Evolutionary conservation across 2,329 filamentous ascomycete species (phyloP), one percentile per base, ranked within the genome.

Genomic region (Daldinia sp.): DNA sequence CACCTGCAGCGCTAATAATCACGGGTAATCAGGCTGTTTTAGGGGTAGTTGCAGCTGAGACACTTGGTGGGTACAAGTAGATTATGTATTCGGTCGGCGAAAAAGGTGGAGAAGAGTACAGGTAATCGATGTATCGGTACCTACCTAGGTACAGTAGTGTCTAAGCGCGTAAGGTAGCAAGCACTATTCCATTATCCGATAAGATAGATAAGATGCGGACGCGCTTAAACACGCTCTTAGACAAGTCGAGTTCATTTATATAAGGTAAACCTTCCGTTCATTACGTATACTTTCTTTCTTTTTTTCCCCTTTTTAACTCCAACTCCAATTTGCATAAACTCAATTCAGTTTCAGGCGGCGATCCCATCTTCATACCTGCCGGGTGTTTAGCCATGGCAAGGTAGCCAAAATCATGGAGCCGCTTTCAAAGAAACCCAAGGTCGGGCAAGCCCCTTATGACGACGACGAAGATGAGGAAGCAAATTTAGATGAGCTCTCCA

Each of bases 341-440:
- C 6, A 11, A 27, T 30, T 30, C 3, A 53, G 30, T 53, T 15
- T 23, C 7, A 19, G 19, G n/a, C 23, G 23, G 8, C 27, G 11
- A 15, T 30, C 4, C 19, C 7, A 19, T 19, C 4, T 25, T 21
- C 2, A 21, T 51, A 4, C 11, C 23, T 51, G 21, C 4, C n/a
- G 19, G 11, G 15, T 45, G 45, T 56, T 48, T 1, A 53, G 23
- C 7, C 30, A 67, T 65, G 65, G 59, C 54, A 50, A 51, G 3
- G 7, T 29, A 37, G 23, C 35, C 10, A 10, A 9, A 58, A 65
- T 35, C 50, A 89, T 89, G 86, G 85, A 88, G 68, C 83, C 82
- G 29, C 81, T 83, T 13, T 71, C 79, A 49, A 93, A 93, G 76
- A 83, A 87, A 73, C 80, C 83, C 65, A 86, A 86, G 70, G 76